Evolutionary conservation across 495 filamentous ascomycete species (phyloP), one percentile per base, ranked within the genome.

Genomic region (Xylaria palmicola): DNA sequence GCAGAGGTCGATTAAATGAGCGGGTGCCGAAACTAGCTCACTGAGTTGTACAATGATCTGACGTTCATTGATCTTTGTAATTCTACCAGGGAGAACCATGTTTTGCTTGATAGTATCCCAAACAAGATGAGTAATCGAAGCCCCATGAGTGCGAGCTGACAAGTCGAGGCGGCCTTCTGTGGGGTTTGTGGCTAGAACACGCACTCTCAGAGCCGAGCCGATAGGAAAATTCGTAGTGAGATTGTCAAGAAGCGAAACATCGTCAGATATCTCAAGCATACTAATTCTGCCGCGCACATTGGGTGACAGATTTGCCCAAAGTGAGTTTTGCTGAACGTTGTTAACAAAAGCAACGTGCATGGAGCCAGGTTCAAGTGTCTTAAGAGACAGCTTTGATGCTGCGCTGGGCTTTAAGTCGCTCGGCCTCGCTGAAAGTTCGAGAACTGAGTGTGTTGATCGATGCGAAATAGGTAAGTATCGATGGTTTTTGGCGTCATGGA

Each of bases 291-390:
- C 94, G 15, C 92, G 87, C 27, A 98, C 87, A 63, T 88, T 92
- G n/a, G 94, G 92, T 4, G 93, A 90, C 26, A 98, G 72, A 68
- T 90, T 97, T 48, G 93, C 86, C 93, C 93, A 98, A 20, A 94
- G 77, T 63, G 83, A 89, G 54, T 88, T 84, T 34, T 88, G 81
- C 13, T 84, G 79, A 54, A 93, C 74, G 63, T 96, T 97, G 76
- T 98, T 98, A 70, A 98, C 82, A 69, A 93, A 97, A 3, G 85
- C 92, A 49, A 93, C 75, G 75, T 86, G 87, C 0, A 75, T 83
- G 10, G 87, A 86, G 34, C 89, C 93, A 44, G 80, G 77, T 62
- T 85, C 74, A 52, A 98, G 76, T 62, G 90, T 85, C n/a, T 91
- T 86, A 41, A 96, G 74, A 34, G 86, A 86, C 24, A 96, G 75